Conservation (phyloP, 2,329 filamentous ascomycete genomes). For the Colletotrichum orchidophilum region DNA sequence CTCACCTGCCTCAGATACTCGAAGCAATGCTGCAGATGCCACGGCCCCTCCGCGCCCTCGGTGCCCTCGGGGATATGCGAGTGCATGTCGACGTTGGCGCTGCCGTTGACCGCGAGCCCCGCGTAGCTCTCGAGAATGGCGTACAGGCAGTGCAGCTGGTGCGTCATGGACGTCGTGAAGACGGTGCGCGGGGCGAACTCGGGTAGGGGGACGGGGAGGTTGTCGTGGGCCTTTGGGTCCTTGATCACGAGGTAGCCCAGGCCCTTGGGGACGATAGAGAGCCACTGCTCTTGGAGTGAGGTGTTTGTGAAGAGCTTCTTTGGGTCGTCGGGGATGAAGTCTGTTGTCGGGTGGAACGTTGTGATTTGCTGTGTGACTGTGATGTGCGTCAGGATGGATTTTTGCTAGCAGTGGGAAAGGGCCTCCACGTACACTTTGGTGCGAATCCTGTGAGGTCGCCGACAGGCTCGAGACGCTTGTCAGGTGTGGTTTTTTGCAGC, state of each 20-base stretch:
- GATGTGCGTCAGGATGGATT: background rate
- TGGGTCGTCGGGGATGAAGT: conserved; percentile 49
- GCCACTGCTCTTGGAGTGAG: conserved; percentile 46
- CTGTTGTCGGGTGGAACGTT: conserved; percentile 47
- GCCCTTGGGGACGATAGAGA: conserved; percentile 50
- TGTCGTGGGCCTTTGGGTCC: conserved; percentile 44
- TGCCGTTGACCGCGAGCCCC: conserved; percentile 28
- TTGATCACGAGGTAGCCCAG: conserved; percentile 51
- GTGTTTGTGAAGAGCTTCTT: conserved; percentile 49
- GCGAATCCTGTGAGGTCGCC: conserved; percentile 53
- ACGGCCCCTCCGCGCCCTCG: conserved; percentile 31
- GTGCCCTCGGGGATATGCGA: conserved; percentile 39
- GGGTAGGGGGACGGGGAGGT: conserved; percentile 47
- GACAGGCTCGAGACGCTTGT: conserved; percentile 42
- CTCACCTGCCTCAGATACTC: conserved; percentile 43
- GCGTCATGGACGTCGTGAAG: conserved; percentile 54
- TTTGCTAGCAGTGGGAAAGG: background rate
- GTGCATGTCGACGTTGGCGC: conserved; percentile 18
- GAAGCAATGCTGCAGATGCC: conserved; percentile 52
- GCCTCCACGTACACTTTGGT: conserved; percentile 43
- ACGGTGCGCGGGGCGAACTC: conserved; percentile 45
- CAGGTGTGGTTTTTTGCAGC: conserved; percentile 17
- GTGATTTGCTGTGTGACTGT: conserved; percentile 51
- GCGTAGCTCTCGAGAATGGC: conserved; percentile 48
- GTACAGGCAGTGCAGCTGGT: conserved; percentile 54